Percentiles rank a stretch among this genome's conserved stretches.
Conservation (phyloP, 2,329 filamentous ascomycete genomes). For the Fusarium pseudograminearum region DNA sequence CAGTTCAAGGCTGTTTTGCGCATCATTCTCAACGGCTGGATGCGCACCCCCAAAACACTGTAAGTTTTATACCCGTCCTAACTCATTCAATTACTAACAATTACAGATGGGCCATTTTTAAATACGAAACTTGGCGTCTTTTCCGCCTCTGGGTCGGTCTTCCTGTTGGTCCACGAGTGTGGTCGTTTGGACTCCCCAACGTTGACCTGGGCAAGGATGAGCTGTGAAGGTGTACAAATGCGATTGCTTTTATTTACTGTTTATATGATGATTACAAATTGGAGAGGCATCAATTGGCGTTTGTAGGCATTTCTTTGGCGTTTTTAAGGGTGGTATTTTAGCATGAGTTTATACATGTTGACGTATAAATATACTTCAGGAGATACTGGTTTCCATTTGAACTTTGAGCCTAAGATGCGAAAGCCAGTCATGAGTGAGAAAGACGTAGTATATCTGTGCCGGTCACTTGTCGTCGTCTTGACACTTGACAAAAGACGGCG, state of each 20-base stretch:
- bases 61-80: conserved; percentile 62
- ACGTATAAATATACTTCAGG: too few relatives aligned
- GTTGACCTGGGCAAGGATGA: conserved; percentile 59
- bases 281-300: conserved; percentile 27
- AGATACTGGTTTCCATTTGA: too few relatives aligned
- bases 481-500: too few relatives aligned
- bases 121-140: conserved; percentile 59
- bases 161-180: conserved; percentile 62
- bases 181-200: conserved; percentile 60
- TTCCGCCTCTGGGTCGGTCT: conserved; percentile 66
- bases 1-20: conserved; percentile 72
- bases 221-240: conserved; percentile 53
- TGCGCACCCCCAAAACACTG: conserved; percentile 74
- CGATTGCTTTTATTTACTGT: conserved; percentile 7
- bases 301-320: conserved; percentile 28
- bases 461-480: too few relatives aligned
- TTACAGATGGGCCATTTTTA: conserved; percentile 58
- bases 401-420: too few relatives aligned
- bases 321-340: conserved; percentile 1
- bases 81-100: conserved; percentile 5
- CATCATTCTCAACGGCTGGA: conserved; percentile 78
- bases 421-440: too few relatives aligned
- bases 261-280: conserved; percentile 13
- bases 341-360: too few relatives aligned
- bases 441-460: too few relatives aligned